phyloP scores from a whole-genome alignment of 2,329 filamentous ascomycete genomes.

The Alternaria metachromatica region DNA sequence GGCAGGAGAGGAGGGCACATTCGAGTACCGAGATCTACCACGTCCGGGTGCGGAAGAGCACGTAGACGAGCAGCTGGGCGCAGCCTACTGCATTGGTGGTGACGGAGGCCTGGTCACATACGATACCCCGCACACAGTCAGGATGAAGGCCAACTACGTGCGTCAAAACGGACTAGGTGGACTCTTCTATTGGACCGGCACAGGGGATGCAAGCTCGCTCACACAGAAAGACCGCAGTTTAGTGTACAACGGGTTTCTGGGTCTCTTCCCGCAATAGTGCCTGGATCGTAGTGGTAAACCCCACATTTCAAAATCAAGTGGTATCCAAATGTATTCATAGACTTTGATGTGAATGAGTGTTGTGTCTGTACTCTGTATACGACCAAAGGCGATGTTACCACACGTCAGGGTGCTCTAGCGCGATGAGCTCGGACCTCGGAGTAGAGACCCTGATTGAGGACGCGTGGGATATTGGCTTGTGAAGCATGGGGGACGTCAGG shows the following conservation, averaged over 20 bases:
- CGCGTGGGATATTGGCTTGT: conserved; percentile 4
- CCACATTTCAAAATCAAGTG: not conserved
- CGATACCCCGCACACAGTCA: conserved; percentile 78
- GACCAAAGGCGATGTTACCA: not conserved
- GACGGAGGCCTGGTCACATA: conserved; percentile 82
- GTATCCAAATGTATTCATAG: not conserved
- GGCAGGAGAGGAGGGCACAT: conserved; percentile 69
- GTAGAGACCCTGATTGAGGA: conserved; percentile 13
- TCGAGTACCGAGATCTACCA: conserved; percentile 77
- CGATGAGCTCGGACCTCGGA: conserved; percentile 18
- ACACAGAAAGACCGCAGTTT: conserved; percentile 61
- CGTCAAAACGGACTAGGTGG: conserved; percentile 75
- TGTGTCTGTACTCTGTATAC: conserved; percentile 5
- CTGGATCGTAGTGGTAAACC: not conserved
- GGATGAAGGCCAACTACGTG: conserved; percentile 76
- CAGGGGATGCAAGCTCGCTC: conserved; percentile 64
- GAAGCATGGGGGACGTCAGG: conserved; percentile 22
- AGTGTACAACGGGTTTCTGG: conserved; percentile 65
- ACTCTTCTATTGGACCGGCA: conserved; percentile 83
- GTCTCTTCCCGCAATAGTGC: conserved; percentile 50
- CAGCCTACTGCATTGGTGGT: conserved; percentile 74
- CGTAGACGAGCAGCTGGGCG: conserved; percentile 70
- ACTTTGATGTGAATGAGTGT: not conserved
- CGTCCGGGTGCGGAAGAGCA: conserved; percentile 66
- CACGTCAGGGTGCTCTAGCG: conserved; percentile 10